A percentile compares a stretch with the other conserved stretches of the same genome.
These are phyloP conservation scores for Pterulicium gracile DNA, from an alignment of 1,284 basidiomycete genomes.

Conservation along the genomic window DNA sequence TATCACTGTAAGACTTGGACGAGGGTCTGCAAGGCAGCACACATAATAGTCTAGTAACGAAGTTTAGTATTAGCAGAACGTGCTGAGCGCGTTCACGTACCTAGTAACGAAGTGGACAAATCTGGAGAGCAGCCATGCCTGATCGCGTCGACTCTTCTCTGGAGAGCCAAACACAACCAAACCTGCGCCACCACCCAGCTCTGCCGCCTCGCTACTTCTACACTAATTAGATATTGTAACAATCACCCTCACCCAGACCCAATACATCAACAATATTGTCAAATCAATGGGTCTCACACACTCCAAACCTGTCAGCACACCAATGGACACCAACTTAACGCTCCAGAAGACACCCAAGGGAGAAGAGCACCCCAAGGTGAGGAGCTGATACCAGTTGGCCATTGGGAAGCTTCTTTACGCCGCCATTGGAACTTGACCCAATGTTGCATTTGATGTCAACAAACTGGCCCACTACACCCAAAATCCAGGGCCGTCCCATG, in stretches of 20 bases:
- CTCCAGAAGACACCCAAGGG: constrained; percentile 1
- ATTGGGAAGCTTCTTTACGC: constrained; percentile 17
- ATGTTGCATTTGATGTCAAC: constrained; percentile 19
- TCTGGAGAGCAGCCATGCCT: no score
- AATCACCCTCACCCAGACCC: constrained; percentile 10
- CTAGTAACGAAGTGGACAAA: no score
- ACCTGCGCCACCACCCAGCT: no score
- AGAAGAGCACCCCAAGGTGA: not conserved
- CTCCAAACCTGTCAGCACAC: constrained; percentile 9
- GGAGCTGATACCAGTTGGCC: not conserved
- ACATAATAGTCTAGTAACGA: no score
- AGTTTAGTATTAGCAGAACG: no score
- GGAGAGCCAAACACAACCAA: no score
- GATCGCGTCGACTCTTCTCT: no score
- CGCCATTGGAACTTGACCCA: constrained; percentile 17
- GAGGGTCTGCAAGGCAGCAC: no score
- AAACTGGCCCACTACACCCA: constrained; percentile 16
- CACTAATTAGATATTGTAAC: not conserved
- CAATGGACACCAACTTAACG: constrained; percentile 7
- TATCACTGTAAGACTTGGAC: no score
- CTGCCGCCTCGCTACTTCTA: no score
- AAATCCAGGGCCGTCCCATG: constrained; percentile 14
- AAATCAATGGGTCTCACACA: constrained; percentile 9
- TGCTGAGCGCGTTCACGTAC: no score
- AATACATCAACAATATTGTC: constrained; percentile 14